Base-by-base conservation (phyloP, 2,329 filamentous ascomycete species). In the Phialophora tarda region DNA sequence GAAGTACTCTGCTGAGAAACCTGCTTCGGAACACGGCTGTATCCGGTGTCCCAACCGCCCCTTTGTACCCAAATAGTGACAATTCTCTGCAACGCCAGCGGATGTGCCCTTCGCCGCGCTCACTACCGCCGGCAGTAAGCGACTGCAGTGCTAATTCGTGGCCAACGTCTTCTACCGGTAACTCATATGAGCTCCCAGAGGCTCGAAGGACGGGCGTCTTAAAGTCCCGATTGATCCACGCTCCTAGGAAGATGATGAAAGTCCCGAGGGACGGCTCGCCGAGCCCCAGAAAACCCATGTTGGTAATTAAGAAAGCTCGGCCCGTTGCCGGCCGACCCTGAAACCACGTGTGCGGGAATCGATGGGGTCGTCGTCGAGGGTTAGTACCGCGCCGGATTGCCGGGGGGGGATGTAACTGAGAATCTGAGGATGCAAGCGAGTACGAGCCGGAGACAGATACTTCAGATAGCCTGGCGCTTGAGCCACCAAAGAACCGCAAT, bases 11-110 rank as follows among this genome's bases (percentile, higher is more conserved):
- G 56, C 57, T 64, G 50, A 58, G 48, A 5, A 62, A 24, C 14
- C 62, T 24, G 44, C 28, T 41, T 70, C 83, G 81, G 73, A 88
- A 89, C 5, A 84, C 78, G 48, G 79, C 78, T 0, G 87, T 89
- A 74, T 90, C 88, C 2, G 88, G 88, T 23, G 85, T 85, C 1
- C 79, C 79, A 24, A 89, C 79, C 32, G 81, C 78, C 54, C 75
- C 81, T 58, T 76, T 78, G 69, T 81, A 78, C 0, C 78, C 78
- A 26, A 83, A 77, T 4, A 87, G 64, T 6, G 77, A 72, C 44
- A 87, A 66, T 53, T 80, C 77, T 59, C 85, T 77, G 71, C 78
- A 81, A 69, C 81, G 78, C 84, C 84, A 86, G 74, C 74, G 75
- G 1, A 77, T 76, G 65, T 84, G 54, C 23, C 54, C 32, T 32